phyloP scores from a whole-genome alignment of 2,329 filamentous ascomycete species.

The Sporothrix protearum region DNA sequence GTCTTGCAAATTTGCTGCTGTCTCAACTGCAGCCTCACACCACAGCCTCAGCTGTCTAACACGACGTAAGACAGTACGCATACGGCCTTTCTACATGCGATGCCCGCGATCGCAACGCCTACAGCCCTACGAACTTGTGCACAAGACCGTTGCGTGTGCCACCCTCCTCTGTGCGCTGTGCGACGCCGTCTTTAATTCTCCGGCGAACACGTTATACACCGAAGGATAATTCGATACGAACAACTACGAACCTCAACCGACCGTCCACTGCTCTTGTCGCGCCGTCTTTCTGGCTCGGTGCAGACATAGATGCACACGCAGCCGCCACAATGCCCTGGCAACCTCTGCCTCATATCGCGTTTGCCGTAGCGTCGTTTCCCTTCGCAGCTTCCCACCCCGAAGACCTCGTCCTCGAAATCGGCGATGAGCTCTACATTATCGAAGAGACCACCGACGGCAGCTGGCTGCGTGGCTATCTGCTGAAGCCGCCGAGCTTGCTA shows the following conservation, averaged over 20 bases:
- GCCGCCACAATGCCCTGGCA: conserved; percentile 79
- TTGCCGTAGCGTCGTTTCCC: conserved; percentile 92
- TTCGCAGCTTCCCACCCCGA: conserved; percentile 82
- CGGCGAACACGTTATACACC: not conserved
- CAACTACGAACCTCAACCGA: not conserved
- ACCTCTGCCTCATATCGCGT: conserved; percentile 93
- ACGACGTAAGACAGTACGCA: conserved; percentile 19
- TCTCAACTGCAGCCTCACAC: not conserved
- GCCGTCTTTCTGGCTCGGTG: not conserved
- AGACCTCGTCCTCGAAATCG: conserved; percentile 93
- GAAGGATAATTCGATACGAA: not conserved
- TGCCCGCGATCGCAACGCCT: conserved; percentile 5
- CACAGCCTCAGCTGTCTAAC: conserved; percentile 21
- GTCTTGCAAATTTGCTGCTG: not conserved
- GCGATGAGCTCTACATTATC: conserved; percentile 98
- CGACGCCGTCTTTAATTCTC: conserved; percentile 1
- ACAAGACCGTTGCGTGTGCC: conserved; percentile 19
- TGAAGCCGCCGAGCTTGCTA: conserved; percentile 88
- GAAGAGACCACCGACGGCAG: conserved; percentile 88
- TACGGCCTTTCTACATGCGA: conserved; percentile 5
- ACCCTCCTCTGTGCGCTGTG: conserved; percentile 15
- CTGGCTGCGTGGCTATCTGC: conserved; percentile 93
- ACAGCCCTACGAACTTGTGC: conserved; percentile 18
- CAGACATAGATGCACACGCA: conserved; percentile 25
- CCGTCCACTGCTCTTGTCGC: not conserved